Evolutionary conservation across 345 rosid genomes (phyloP), one percentile per base, ranked within the genome.

Genomic region (Gossypium sturtianum): DNA sequence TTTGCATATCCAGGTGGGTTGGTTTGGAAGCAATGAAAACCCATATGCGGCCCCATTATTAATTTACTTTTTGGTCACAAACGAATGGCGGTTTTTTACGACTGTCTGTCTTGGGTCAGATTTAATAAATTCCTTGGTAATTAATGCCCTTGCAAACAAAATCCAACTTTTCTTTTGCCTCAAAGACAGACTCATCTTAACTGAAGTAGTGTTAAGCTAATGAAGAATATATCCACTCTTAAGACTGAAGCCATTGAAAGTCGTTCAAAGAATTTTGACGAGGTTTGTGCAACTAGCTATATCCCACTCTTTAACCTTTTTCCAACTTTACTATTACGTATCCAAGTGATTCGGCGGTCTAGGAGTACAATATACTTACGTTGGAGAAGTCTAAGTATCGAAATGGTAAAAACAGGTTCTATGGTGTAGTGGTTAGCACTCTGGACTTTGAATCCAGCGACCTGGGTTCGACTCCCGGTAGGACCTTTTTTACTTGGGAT

Each of bases 361-460:
- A 34, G 41, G 41, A 34, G 41, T 34, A 4, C 41, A 1, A 4
- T 7, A 34, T 5, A 34, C 7, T 34, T 5, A 34, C 41, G 0
- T 34, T 34, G 41, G 41, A 34, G 7, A 34, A 1, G 1, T 34
- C 0, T 34, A 34, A 1, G 41, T 5, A 34, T 4, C 5, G 4
- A 34, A 34, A 4, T 1, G 0, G 5, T 34, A 5, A 5, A 34
- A 34, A 34, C 41, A 5, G 94, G 93, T 92, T 94, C 91, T 86
- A 88, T 89, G 94, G 97, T 93, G 97, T 91, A 87, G 95, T 91
- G 97, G 99, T 93, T 91, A 93, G 97, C 98, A 93, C 97, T 93
- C 91, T 89, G 98, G 94, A 91, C 94, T 90, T 93, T 89, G 98
- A 91, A 95, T 93, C 98, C 89, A 88, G 98, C 90, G 92, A 90